Base-by-base conservation (phyloP, 345 rosid species). In the Geranium brycei region DNA sequence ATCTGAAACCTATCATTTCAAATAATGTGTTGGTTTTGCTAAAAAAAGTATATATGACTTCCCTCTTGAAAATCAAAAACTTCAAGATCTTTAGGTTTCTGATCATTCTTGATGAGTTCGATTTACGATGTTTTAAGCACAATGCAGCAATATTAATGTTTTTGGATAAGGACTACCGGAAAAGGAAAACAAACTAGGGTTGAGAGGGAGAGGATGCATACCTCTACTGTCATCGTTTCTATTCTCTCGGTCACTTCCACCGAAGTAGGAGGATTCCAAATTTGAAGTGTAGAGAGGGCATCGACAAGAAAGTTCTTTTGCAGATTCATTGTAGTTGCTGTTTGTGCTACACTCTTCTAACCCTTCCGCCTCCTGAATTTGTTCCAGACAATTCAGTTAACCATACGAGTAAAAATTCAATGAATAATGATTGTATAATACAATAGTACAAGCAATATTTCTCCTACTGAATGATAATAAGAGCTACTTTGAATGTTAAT, bases 251-350 rank as follows among this genome's bases (percentile, higher is more conserved):
- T 73, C 81, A 66, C 78, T 70, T 55, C 62, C 73, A 65, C 74
- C 71, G 19, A 64, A 64, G 6, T 23, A 23, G 28, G 77, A 77
- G 60, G 77, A 73, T 73, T 86, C 89, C 62, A 75, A 79, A 65
- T 67, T 74, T 59, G 84, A 80, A 77, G 64, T 61, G 1, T 66
- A 68, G 51, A 68, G 62, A 23, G 75, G 72, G 66, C 60, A 62
- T 61, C 14, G 73, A 65, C n/a, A 65, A 69, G 73, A 80, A 62
- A 69, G 16, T 61, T 73, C 79, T 66, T 68, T 76, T 73, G 76
- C 69, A 66, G 73, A 58, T 67, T 69, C 80, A 31, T 70, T 74
- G 78, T 73, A 68, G 56, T 72, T 62, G 84, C 84, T 77, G 70
- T 72, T 74, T 17, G 63, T 66, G 72, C 80, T 80, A 31, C 61